Percentiles rank a stretch among this genome's conserved stretches.
Evolutionary conservation across 202 grass and related monocot species (phyloP).

Genomic region (Zizania palustris): DNA sequence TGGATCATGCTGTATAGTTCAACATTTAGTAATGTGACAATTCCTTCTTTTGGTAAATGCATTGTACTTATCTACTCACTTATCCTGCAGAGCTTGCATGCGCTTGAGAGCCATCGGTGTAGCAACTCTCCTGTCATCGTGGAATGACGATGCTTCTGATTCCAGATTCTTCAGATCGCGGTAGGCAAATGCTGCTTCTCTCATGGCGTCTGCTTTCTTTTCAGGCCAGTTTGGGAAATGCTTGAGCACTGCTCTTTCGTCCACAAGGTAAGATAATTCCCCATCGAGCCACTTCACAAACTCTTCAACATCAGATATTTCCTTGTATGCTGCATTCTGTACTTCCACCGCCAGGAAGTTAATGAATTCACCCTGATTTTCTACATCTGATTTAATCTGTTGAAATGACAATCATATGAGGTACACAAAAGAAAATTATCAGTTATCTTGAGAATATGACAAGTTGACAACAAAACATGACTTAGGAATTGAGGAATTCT

Average conservation of each 20-base stretch:
- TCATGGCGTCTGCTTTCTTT: conserved; percentile 97
- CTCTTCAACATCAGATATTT: conserved; percentile 88
- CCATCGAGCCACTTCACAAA: conserved; percentile 99
- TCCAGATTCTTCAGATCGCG: conserved; percentile 89
- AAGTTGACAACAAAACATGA: conserved; percentile 30
- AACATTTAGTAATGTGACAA: conserved; percentile 5
- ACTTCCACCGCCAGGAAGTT: conserved; percentile 81
- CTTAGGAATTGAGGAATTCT: conserved; percentile 1
- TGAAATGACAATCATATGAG: conserved; percentile 30
- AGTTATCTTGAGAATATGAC: conserved; percentile 19
- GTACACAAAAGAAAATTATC: background rate
- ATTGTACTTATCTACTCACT: conserved; percentile 58
- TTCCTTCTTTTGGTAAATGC: conserved; percentile 32
- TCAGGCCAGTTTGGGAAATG: conserved; percentile 97
- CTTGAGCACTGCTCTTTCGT: conserved; percentile 97
- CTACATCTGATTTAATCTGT: conserved; percentile 99
- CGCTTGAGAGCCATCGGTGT: conserved; percentile 69
- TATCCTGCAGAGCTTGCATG: conserved; percentile 88
- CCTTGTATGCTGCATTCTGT: conserved; percentile 73
- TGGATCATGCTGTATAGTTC: background rate
- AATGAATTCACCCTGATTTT: conserved; percentile 87
- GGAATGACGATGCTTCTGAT: conserved; percentile 72
- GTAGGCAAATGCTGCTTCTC: conserved; percentile 88
- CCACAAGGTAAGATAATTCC: conserved; percentile 89
- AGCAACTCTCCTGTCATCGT: conserved; percentile 71